Conservation (phyloP, 345 rosid species). For the Euphorbia lathyris region DNA sequence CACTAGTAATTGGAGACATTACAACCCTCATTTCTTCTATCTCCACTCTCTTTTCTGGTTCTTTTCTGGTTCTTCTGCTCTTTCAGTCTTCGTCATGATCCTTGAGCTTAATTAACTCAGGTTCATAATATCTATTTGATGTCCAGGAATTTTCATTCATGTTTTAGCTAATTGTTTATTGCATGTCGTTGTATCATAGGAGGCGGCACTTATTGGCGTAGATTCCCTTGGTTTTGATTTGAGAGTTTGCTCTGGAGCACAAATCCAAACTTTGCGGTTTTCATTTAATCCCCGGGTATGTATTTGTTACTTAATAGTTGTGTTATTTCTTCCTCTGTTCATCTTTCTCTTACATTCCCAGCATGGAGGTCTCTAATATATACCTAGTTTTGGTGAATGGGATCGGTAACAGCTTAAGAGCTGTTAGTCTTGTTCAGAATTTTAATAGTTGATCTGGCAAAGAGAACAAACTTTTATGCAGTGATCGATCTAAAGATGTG, state of each 20-base stretch:
- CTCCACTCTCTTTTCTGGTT: too few relatives aligned
- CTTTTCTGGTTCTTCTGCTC: too few relatives aligned
- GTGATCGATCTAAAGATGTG: not conserved
- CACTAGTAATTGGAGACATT: too few relatives aligned
- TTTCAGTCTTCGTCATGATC: too few relatives aligned
- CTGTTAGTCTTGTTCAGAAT: not conserved
- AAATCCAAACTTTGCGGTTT: constrained; percentile 76
- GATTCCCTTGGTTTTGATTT: constrained; percentile 84
- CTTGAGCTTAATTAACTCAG: too few relatives aligned
- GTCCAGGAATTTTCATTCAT: not conserved
- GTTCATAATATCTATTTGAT: too few relatives aligned
- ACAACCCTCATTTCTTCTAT: too few relatives aligned
- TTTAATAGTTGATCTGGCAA: not conserved
- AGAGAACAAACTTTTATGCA: not conserved
- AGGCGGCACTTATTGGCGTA: constrained; percentile 54
- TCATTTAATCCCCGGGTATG: constrained; percentile 68
- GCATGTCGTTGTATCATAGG: constrained; percentile 40
- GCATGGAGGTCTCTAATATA: not conserved
- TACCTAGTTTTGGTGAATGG: not conserved
- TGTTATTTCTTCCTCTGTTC: not conserved
- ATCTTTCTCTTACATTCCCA: not conserved
- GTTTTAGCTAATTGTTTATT: constrained; percentile 10
- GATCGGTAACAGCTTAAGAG: not conserved
- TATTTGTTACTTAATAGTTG: not conserved
- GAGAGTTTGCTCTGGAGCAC: constrained; percentile 83